Percentiles rank a stretch among this genome's conserved stretches.
These are phyloP conservation scores for Phaeoacremonium minimum DNA, from an alignment of 2,329 filamentous ascomycete species.

Conservation along the genomic window DNA sequence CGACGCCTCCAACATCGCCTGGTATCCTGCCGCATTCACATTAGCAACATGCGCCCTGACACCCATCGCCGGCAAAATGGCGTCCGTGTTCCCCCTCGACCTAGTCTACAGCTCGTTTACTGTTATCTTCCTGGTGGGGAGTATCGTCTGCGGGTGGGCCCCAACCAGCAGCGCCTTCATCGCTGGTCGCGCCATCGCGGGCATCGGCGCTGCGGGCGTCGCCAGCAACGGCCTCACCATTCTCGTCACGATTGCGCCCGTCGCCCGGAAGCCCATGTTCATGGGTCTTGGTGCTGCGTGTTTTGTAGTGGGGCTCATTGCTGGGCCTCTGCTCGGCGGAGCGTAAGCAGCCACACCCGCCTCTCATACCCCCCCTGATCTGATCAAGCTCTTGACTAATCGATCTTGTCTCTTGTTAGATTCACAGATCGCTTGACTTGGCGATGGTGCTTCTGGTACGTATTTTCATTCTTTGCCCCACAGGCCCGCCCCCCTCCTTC, in stretches of 20 bases:
- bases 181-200: conserved; percentile 19
- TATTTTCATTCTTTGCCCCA: too few species aligned
- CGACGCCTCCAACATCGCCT: conserved; percentile 6
- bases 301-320: conserved; percentile 2
- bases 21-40: conserved; percentile 7
- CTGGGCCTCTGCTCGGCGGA: conserved; percentile 7
- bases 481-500: too few species aligned
- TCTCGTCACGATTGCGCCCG: conserved; percentile 2
- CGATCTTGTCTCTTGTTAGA: too few species aligned
- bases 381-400: too few species aligned
- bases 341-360: conserved; percentile 2
- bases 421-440: too few species aligned
- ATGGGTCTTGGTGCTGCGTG: conserved; percentile 6
- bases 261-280: conserved; percentile 1
- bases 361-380: background rate
- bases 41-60: conserved; percentile 4
- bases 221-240: conserved; percentile 7
- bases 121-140: conserved; percentile 12
- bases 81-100: conserved; percentile 2
- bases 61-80: conserved; percentile 6
- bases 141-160: conserved; percentile 17
- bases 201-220: conserved; percentile 13
- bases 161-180: conserved; percentile 17
- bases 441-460: too few species aligned
- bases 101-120: conserved; percentile 5